These are phyloP conservation scores for Stagonosporopsis tanaceti DNA, from an alignment of 2,329 filamentous ascomycete species.

Conservation along the genomic window DNA sequence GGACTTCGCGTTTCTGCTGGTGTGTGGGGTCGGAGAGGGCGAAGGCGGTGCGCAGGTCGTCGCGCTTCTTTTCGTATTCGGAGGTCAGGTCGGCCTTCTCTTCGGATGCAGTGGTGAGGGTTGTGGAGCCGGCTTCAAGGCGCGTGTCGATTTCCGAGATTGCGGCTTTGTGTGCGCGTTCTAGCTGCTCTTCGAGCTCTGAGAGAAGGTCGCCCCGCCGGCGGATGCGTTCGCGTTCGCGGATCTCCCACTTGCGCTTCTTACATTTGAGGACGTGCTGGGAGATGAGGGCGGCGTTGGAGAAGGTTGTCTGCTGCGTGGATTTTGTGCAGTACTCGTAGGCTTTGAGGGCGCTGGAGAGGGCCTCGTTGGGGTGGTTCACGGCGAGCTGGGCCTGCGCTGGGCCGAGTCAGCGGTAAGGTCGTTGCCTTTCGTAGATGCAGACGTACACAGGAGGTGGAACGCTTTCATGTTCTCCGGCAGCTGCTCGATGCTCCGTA, in stretches of 20 bases:
- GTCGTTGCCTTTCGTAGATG: too few species aligned
- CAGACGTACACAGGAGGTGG: constrained; percentile 69
- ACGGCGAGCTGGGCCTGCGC: constrained; percentile 83
- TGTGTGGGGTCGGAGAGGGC: constrained; percentile 57
- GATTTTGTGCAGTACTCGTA: constrained; percentile 71
- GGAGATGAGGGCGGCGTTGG: constrained; percentile 75
- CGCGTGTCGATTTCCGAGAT: constrained; percentile 51
- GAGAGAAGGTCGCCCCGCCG: constrained; percentile 66
- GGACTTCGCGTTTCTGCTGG: constrained; percentile 63
- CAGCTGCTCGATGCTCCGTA: constrained; percentile 74
- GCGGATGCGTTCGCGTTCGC: constrained; percentile 68
- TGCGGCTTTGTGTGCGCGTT: constrained; percentile 45
- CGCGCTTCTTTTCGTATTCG: constrained; percentile 52
- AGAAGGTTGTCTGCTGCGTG: constrained; percentile 62
- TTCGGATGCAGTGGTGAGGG: constrained; percentile 54
- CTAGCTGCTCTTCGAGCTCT: constrained; percentile 61
- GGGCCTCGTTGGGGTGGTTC: constrained; percentile 74
- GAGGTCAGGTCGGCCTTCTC: constrained; percentile 57
- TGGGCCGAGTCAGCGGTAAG: constrained; percentile 21
- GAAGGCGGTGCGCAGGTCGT: constrained; percentile 57
- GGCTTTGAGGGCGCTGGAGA: constrained; percentile 73
- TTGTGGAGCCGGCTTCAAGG: constrained; percentile 48
- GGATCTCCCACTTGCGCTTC: constrained; percentile 83
- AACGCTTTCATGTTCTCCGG: constrained; percentile 78
- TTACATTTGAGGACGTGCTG: constrained; percentile 79